Conservation (phyloP, 2,329 filamentous ascomycete species). For the Xylariales sp. region DNA sequence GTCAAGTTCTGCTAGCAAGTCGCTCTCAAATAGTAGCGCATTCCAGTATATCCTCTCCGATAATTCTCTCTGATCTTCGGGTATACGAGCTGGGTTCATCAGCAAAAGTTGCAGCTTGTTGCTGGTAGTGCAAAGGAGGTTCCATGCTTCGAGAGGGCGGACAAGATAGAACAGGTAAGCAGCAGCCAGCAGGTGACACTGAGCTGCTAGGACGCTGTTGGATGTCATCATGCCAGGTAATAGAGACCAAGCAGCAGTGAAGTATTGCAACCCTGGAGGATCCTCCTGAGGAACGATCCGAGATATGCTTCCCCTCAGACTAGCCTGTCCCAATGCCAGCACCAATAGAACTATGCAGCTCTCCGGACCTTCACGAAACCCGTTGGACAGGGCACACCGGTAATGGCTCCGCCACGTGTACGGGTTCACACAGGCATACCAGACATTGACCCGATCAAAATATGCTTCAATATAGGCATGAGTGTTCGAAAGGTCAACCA, state of each 20-base stretch:
- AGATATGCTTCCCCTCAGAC: constrained; percentile 71
- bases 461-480: constrained; percentile 73
- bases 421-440: constrained; percentile 82
- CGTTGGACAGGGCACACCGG: constrained; percentile 67
- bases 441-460: constrained; percentile 76
- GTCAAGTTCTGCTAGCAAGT: constrained; percentile 74
- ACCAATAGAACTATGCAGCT: constrained; percentile 80
- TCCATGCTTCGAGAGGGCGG: constrained; percentile 80
- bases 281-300: constrained; percentile 64
- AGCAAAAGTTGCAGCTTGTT: constrained; percentile 77
- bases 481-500: constrained; percentile 70
- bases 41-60: constrained; percentile 84
- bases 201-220: constrained; percentile 72
- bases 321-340: constrained; percentile 71
- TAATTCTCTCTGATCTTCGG: constrained; percentile 65
- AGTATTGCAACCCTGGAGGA: constrained; percentile 73
- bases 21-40: constrained; percentile 73
- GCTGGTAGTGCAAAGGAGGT: constrained; percentile 70
- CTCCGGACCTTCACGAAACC: constrained; percentile 74
- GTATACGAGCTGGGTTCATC: constrained; percentile 67
- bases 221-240: constrained; percentile 75
- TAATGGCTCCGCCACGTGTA: constrained; percentile 77
- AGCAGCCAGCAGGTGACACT: constrained; percentile 76
- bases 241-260: constrained; percentile 74
- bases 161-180: constrained; percentile 83